These are phyloP conservation scores for Ascochyta rabiei DNA, from an alignment of 2,329 filamentous ascomycete species.

Conservation along the genomic window DNA sequence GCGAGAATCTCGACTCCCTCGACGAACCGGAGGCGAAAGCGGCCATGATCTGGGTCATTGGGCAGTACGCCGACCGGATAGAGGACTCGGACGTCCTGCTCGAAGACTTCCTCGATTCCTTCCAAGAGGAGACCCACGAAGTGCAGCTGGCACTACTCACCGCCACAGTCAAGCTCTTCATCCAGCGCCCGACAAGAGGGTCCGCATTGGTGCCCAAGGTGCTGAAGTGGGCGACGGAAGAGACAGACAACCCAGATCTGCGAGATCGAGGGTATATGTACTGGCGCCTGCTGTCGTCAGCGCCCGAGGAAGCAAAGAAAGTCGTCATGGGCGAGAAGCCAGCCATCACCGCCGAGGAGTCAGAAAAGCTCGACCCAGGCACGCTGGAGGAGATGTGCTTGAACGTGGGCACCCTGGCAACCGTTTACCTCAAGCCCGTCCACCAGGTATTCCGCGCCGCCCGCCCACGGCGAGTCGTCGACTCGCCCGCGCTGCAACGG, in stretches of 20 bases:
- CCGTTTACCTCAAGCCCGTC: conserved; percentile 96
- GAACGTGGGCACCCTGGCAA: conserved; percentile 93
- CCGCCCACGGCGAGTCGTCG: conserved; percentile 75
- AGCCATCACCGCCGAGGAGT: conserved; percentile 86
- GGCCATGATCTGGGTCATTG: conserved; percentile 99
- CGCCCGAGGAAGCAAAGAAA: conserved; percentile 82
- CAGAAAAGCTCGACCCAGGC: conserved; percentile 86
- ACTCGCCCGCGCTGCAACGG: conserved; percentile 85
- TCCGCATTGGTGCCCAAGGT: conserved; percentile 93
- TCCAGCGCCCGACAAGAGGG: conserved; percentile 92
- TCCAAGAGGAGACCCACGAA: conserved; percentile 92
- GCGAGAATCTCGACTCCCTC: conserved; percentile 93
- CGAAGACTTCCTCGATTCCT: conserved; percentile 93
- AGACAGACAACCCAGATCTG: conserved; percentile 98
- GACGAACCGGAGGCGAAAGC: conserved; percentile 98
- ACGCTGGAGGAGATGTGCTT: conserved; percentile 98
- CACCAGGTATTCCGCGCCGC: conserved; percentile 95
- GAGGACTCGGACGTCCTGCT: conserved; percentile 94
- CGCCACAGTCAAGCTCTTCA: conserved; percentile 96
- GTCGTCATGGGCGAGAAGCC: conserved; percentile 98
- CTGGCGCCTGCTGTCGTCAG: conserved; percentile 93
- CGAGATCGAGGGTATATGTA: conserved; percentile 99
- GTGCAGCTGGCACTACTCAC: conserved; percentile 94
- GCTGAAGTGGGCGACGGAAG: conserved; percentile 97
- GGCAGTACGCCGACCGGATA: conserved; percentile 95